These are phyloP conservation scores for Fusarium sp. DNA, from an alignment of 2,329 filamentous ascomycete genomes.

Conservation along the genomic window DNA sequence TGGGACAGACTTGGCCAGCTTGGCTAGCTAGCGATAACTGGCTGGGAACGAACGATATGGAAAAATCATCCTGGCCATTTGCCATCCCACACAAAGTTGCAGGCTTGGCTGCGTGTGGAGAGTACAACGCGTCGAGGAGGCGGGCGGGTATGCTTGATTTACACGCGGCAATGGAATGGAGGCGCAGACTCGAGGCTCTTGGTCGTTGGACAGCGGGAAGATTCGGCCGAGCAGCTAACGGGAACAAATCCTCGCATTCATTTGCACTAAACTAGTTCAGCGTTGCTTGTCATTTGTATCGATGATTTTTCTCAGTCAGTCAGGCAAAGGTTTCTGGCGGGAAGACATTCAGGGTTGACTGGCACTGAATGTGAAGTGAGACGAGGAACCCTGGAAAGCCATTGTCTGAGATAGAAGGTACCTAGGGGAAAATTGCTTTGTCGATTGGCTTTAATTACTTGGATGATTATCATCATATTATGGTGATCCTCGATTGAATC, in stretches of 20 bases:
- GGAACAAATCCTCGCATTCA: constrained; percentile 17
- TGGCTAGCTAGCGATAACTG: constrained; percentile 8
- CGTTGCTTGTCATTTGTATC: not conserved
- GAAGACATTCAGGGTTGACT: constrained; percentile 1
- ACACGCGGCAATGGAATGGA: constrained; percentile 35
- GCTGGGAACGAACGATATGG: constrained; percentile 1
- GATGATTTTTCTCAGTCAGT: constrained; percentile 2
- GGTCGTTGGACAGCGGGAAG: constrained; percentile 20
- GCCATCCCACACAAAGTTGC: constrained; percentile 18
- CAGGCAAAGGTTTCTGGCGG: not conserved
- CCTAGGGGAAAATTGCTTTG: constrained; percentile 1
- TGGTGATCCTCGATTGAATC: constrained; percentile 3
- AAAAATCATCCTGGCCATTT: not conserved
- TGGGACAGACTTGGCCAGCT: constrained; percentile 23
- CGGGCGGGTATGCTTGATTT: constrained; percentile 4
- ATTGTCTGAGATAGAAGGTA: not conserved
- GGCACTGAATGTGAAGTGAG: not conserved
- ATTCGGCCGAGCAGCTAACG: constrained; percentile 24
- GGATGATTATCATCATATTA: constrained; percentile 9
- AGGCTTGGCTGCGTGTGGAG: constrained; percentile 32
- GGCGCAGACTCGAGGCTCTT: constrained; percentile 2
- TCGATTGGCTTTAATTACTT: constrained; percentile 12
- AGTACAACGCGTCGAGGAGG: constrained; percentile 41
- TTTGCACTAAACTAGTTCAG: not conserved
- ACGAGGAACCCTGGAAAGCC: constrained; percentile 5